These are phyloP conservation scores for Fusarium luffae DNA, from an alignment of 2,329 filamentous ascomycete genomes.

Conservation along the genomic window DNA sequence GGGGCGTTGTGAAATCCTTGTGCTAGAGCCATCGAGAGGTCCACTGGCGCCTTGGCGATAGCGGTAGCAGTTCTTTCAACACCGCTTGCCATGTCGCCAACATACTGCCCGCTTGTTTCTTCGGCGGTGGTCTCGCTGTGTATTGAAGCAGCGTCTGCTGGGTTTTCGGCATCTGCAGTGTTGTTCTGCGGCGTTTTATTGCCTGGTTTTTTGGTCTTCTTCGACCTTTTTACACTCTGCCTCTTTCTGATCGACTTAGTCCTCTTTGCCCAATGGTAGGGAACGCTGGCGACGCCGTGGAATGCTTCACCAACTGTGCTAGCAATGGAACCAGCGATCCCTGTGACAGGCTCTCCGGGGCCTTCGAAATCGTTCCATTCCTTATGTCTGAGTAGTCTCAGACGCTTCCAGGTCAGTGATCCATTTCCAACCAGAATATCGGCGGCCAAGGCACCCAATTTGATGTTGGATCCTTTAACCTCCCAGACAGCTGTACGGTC, in stretches of 20 bases:
- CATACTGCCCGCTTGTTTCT: constrained; percentile 52
- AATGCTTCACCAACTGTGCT: constrained; percentile 68
- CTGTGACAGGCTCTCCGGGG: constrained; percentile 77
- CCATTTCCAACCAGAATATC: constrained; percentile 71
- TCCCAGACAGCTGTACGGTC: constrained; percentile 74
- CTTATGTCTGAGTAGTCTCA: constrained; percentile 72
- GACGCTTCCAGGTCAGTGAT: constrained; percentile 70
- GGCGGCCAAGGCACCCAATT: constrained; percentile 72
- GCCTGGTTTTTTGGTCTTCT: constrained; percentile 5
- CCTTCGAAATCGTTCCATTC: constrained; percentile 85
- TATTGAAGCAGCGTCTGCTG: constrained; percentile 14
- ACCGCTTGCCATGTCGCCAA: constrained; percentile 63
- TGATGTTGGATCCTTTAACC: constrained; percentile 68
- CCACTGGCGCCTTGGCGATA: constrained; percentile 67
- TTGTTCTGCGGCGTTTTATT: not conserved
- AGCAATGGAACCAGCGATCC: constrained; percentile 70
- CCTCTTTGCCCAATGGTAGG: constrained; percentile 68
- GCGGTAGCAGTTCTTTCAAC: constrained; percentile 63
- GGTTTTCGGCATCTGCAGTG: constrained; percentile 8
- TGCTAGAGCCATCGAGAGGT: constrained; percentile 69
- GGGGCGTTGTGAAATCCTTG: constrained; percentile 79
- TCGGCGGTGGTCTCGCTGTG: constrained; percentile 34
- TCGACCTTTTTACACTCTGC: constrained; percentile 18
- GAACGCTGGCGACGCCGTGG: constrained; percentile 72
- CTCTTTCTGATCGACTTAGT: constrained; percentile 59